Percentiles rank a stretch among this genome's conserved stretches.
These are phyloP conservation scores for Elsinoe fawcettii DNA, from an alignment of 2,329 filamentous ascomycete genomes.

Conservation along the genomic window DNA sequence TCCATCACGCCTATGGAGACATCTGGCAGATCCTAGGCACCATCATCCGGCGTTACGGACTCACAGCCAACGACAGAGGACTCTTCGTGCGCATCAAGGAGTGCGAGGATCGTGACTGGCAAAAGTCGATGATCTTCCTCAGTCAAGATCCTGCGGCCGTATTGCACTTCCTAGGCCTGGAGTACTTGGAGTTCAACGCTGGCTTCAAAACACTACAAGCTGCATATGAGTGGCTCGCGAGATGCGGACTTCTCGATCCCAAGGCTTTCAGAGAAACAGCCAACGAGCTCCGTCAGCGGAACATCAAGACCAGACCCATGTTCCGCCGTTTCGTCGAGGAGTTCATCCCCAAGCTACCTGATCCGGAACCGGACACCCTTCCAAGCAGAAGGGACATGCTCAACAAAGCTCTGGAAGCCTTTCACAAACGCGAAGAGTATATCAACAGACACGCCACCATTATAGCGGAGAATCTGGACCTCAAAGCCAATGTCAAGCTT, in stretches of 20 bases:
- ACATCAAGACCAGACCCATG: conserved; percentile 48
- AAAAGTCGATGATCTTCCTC: conserved; percentile 52
- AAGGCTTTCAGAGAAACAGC: conserved; percentile 23
- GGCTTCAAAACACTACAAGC: conserved; percentile 50
- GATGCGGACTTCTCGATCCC: conserved; percentile 52
- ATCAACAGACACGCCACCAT: conserved; percentile 18
- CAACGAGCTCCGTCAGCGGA: conserved; percentile 26
- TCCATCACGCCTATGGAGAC: conserved; percentile 67
- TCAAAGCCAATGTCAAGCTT: conserved; percentile 20
- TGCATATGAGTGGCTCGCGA: conserved; percentile 55
- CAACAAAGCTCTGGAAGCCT: conserved; percentile 43
- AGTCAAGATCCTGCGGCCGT: conserved; percentile 49
- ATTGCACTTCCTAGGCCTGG: conserved; percentile 57
- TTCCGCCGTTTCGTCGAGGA: conserved; percentile 56
- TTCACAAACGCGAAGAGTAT: conserved; percentile 23
- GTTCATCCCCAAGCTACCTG: conserved; percentile 44
- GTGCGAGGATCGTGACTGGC: conserved; percentile 52
- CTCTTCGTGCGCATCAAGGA: conserved; percentile 60
- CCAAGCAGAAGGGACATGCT: conserved; percentile 41
- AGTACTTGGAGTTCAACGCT: conserved; percentile 41
- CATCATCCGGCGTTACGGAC: conserved; percentile 47
- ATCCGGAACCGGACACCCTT: conserved; percentile 20
- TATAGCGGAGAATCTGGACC: conserved; percentile 19
- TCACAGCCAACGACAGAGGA: conserved; percentile 55
- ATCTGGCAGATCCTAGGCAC: conserved; percentile 58